Evolutionary conservation across 495 filamentous ascomycete genomes (phyloP).

Genomic region (Neurospora tetraspora): DNA sequence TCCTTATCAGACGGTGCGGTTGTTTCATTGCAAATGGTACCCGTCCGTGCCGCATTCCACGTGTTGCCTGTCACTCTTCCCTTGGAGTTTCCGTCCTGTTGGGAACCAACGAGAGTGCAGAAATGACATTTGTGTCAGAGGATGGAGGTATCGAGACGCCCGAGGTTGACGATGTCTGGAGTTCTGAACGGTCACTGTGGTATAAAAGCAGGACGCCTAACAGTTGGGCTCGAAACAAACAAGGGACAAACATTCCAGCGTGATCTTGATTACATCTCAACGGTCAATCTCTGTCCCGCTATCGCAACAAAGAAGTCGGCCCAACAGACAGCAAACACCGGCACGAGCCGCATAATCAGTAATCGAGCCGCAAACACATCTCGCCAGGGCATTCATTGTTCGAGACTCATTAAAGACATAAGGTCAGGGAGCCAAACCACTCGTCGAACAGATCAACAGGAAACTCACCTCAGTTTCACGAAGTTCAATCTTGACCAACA

Average conservation of each 20-base stretch:
- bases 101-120: not conserved
- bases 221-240: not conserved
- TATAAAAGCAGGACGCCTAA: not conserved
- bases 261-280: not conserved
- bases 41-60: not conserved
- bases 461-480: not conserved
- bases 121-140: not conserved
- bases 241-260: not conserved
- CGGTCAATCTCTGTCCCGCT: not conserved
- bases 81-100: not conserved
- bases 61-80: not conserved
- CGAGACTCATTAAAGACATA: not conserved
- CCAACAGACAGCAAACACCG: not conserved
- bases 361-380: not conserved
- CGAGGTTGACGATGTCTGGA: not conserved
- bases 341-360: not conserved
- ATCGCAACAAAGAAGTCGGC: not conserved
- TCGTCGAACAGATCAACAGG: not conserved
- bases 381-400: not conserved
- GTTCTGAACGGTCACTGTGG: not conserved
- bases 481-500: not conserved
- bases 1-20: not conserved
- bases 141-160: not conserved
- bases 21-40: not conserved
- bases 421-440: no score